Conservation (phyloP, 495 filamentous ascomycete genomes). For the Tuber magnatum region DNA sequence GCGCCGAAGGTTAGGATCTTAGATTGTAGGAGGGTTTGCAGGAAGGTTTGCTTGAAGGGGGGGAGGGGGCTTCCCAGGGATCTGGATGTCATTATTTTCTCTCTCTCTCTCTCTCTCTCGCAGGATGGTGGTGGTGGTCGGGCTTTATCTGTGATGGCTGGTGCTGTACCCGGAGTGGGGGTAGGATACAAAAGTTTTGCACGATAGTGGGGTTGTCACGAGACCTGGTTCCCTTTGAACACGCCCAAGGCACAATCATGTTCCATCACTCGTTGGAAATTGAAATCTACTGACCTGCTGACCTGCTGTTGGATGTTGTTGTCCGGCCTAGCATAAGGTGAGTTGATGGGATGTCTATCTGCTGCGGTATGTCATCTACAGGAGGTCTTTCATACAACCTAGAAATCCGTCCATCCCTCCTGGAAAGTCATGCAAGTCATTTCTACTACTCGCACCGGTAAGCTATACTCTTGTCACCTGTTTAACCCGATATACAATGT, state of each 20-base stretch:
- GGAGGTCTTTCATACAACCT: neutral
- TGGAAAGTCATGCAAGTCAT: neutral
- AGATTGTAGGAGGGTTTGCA: conserved; percentile 62
- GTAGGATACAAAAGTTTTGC: neutral
- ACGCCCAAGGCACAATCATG: neutral
- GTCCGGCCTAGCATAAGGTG: neutral
- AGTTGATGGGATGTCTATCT: neutral
- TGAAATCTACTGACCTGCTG: too few species aligned
- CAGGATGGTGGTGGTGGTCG: neutral
- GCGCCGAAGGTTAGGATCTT: conserved; percentile 80
- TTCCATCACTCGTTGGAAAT: neutral
- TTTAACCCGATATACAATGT: too few species aligned
- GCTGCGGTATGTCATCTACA: neutral
- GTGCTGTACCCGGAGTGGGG: neutral
- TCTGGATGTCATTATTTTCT: neutral
- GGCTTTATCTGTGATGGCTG: neutral
- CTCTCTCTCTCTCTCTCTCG: neutral
- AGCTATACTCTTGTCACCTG: neutral
- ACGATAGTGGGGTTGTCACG: neutral
- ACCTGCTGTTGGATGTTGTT: neutral
- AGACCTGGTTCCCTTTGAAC: neutral
- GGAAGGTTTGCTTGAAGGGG: conserved; percentile 54
- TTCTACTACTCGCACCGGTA: neutral
- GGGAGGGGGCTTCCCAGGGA: conserved; percentile 40
- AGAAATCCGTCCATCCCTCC: neutral